These are phyloP conservation scores for Fonticula alba DNA, from an alignment of 78 protist species.

Conservation along the genomic window DNA sequence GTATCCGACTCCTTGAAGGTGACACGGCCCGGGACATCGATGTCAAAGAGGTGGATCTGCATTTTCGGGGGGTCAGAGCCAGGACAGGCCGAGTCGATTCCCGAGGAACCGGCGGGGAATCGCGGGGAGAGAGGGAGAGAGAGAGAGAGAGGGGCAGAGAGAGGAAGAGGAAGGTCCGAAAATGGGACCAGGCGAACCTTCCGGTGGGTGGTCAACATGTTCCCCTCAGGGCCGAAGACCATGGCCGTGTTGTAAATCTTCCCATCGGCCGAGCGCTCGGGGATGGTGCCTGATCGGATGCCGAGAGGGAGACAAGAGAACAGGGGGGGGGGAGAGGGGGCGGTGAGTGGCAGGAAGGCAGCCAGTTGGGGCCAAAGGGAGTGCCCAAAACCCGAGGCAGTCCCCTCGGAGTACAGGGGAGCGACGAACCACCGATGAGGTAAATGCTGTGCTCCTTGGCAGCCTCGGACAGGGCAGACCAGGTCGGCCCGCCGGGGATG, in stretches of 20 bases:
- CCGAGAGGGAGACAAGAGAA: too few species aligned
- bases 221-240: conserved; percentile 48
- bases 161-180: too few species aligned
- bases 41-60: conserved; percentile 77
- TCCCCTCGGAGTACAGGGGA: too few species aligned
- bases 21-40: conserved; percentile 71
- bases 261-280: conserved; percentile 40
- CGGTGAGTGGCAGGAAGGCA: too few species aligned
- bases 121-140: too few species aligned
- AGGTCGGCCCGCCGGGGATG: conserved; percentile 25
- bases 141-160: too few species aligned
- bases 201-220: conserved; percentile 46
- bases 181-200: conserved; percentile 31
- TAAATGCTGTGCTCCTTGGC: conserved; percentile 9
- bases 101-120: too few species aligned
- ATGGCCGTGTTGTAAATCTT: conserved; percentile 63
- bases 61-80: too few species aligned
- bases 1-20: conserved; percentile 41
- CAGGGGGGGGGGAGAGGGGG: neutral
- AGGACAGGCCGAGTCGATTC: too few species aligned
- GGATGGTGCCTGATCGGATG: conserved; percentile 79
- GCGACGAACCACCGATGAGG: neutral
- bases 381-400: too few species aligned
- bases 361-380: neutral
- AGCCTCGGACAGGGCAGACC: conserved; percentile 14